Percentiles rank a stretch among this genome's conserved stretches.
Evolutionary conservation across 306 rosid genomes (phyloP).

Genomic region (Benincasa hispida): DNA sequence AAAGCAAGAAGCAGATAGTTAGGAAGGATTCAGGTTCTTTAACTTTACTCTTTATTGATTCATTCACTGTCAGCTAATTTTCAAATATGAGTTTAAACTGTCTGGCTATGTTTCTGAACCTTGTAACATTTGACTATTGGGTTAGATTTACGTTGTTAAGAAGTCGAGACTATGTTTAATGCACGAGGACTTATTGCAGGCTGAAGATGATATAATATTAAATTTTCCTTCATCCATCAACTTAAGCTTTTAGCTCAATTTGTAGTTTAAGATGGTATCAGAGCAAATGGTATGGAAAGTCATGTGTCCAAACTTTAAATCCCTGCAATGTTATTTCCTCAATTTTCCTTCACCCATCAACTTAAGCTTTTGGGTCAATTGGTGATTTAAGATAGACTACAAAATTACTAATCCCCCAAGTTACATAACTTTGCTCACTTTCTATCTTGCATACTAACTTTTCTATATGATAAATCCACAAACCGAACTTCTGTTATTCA

Average conservation of each 20-base stretch:
- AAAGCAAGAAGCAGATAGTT: constrained; percentile 30
- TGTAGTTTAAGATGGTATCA: too few relatives aligned
- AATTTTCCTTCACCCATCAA: too few relatives aligned
- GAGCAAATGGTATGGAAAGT: too few relatives aligned
- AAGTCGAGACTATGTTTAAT: neutral
- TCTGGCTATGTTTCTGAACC: neutral
- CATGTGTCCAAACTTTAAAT: too few relatives aligned
- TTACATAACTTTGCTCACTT: neutral
- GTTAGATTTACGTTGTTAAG: neutral
- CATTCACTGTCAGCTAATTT: neutral
- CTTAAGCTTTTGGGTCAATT: too few relatives aligned
- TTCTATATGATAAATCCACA: neutral
- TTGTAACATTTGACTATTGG: neutral
- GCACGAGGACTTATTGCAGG: neutral
- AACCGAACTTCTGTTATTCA: neutral
- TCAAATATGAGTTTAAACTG: neutral
- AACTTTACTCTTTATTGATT: neutral
- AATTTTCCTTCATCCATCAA: too few relatives aligned
- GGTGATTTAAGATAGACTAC: too few relatives aligned
- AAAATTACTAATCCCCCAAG: neutral
- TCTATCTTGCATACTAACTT: neutral
- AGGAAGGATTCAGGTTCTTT: constrained; percentile 2
- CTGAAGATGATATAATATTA: too few relatives aligned
- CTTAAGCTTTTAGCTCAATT: too few relatives aligned
- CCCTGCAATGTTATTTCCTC: too few relatives aligned